A percentile compares a stretch with the other conserved stretches of the same genome.
Evolutionary conservation across 768 basidiomycete species (phyloP).

Genomic region (Gelatoporia subvermispora): DNA sequence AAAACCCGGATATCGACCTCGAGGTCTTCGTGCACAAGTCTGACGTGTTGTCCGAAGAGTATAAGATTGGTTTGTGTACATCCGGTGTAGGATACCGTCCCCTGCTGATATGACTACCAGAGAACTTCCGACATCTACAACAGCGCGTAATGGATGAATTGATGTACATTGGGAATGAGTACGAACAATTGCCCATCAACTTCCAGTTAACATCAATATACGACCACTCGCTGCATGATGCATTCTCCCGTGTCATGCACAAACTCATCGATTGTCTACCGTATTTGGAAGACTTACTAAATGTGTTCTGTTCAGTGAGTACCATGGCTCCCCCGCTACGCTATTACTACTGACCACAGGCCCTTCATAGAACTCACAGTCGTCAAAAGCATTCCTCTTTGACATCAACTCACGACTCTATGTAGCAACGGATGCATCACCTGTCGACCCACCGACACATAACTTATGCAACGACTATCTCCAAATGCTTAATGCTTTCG

Average conservation of each 20-base stretch:
- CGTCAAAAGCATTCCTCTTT: constrained; percentile 91
- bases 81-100: background rate
- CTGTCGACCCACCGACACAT: constrained; percentile 84
- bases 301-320: constrained; percentile 75
- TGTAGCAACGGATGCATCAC: constrained; percentile 90
- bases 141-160: constrained; percentile 82
- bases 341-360: background rate
- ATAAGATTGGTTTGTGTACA: constrained; percentile 69
- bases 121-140: constrained; percentile 89
- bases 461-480: constrained; percentile 90
- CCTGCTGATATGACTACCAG: constrained; percentile 33
- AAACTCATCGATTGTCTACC: constrained; percentile 81
- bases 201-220: constrained; percentile 93
- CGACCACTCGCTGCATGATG: constrained; percentile 88
- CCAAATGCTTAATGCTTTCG: constrained; percentile 80
- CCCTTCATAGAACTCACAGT: constrained; percentile 70
- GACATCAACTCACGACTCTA: constrained; percentile 82
- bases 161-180: constrained; percentile 68
- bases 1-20: constrained; percentile 72
- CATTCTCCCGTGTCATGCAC: constrained; percentile 86
- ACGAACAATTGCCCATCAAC: constrained; percentile 73
- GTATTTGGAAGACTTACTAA: constrained; percentile 81
- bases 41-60: constrained; percentile 86
- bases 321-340: background rate
- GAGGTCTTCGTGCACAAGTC: constrained; percentile 96